These are phyloP conservation scores for Dichotomocladium elegans DNA, from an alignment of 371 early-diverging fungal genomes.

Conservation along the genomic window DNA sequence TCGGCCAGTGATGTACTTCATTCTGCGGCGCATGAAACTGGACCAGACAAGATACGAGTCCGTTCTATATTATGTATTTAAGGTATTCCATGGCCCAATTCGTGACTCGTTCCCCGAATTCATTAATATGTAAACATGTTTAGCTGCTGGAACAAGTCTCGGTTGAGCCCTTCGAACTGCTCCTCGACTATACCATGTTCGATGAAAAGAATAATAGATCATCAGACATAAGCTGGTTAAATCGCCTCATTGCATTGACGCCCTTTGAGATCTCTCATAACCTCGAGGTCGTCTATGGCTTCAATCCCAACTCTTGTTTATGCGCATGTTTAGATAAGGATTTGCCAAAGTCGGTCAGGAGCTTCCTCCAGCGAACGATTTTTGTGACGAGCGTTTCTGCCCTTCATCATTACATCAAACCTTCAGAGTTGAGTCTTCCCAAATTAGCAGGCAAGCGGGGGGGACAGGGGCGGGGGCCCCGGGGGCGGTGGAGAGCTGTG, in stretches of 20 bases:
- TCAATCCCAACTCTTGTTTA: slow-evolving; percentile 73
- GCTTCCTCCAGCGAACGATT: slow-evolving; percentile 51
- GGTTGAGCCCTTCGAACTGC: slow-evolving; percentile 63
- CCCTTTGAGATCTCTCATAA: slow-evolving; percentile 55
- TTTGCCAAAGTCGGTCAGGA: slow-evolving; percentile 45
- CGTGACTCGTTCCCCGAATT: not conserved
- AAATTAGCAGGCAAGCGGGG: slow-evolving; percentile 59
- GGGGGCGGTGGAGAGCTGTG: too few relatives aligned
- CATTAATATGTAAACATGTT: too few relatives aligned
- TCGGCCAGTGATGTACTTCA: slow-evolving; percentile 78
- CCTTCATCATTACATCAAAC: slow-evolving; percentile 61
- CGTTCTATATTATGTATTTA: slow-evolving; percentile 66
- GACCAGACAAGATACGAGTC: slow-evolving; percentile 78
- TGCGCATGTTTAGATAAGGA: slow-evolving; percentile 58
- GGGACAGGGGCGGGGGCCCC: too few relatives aligned
- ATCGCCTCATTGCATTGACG: slow-evolving; percentile 64
- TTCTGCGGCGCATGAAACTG: slow-evolving; percentile 65
- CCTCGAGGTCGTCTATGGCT: slow-evolving; percentile 51
- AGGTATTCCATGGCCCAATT: slow-evolving; percentile 26
- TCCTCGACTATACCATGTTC: slow-evolving; percentile 78
- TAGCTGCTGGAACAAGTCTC: slow-evolving; percentile 50
- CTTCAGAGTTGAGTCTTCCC: slow-evolving; percentile 71
- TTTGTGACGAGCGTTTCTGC: slow-evolving; percentile 65
- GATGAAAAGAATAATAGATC: slow-evolving; percentile 21
- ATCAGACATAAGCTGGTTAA: slow-evolving; percentile 48